These are phyloP conservation scores for Cystofilobasidium macerans DNA, from an alignment of 768 basidiomycete genomes.

Conservation along the genomic window DNA sequence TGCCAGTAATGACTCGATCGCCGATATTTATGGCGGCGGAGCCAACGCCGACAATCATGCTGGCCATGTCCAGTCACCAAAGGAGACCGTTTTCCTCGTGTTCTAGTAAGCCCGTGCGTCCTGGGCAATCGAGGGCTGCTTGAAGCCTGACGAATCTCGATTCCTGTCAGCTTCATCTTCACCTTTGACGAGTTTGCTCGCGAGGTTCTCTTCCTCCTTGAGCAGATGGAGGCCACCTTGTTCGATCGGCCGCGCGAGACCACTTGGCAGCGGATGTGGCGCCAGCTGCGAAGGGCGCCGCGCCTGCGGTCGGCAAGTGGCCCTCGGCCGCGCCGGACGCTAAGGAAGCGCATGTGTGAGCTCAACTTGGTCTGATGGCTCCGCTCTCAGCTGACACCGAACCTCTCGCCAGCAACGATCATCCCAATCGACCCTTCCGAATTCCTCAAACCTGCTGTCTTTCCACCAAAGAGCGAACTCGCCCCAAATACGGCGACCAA, in stretches of 20 bases:
- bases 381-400: background rate
- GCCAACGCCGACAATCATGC: background rate
- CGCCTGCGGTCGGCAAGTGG: background rate
- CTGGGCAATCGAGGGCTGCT: background rate
- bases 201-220: slow-evolving; percentile 68
- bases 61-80: slow-evolving; percentile 29
- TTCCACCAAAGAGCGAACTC: slow-evolving; percentile 71
- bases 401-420: slow-evolving; percentile 31
- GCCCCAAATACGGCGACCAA: slow-evolving; percentile 78
- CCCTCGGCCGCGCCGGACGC: slow-evolving; percentile 24
- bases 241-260: background rate
- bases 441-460: slow-evolving; percentile 44
- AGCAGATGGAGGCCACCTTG: slow-evolving; percentile 64
- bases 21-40: slow-evolving; percentile 19
- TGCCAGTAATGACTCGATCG: slow-evolving; percentile 16
- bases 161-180: slow-evolving; percentile 71
- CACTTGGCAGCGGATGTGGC: background rate
- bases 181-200: slow-evolving; percentile 86
- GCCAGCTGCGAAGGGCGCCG: background rate
- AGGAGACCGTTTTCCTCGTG: slow-evolving; percentile 75
- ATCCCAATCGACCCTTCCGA: slow-evolving; percentile 39
- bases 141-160: background rate
- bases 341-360: slow-evolving; percentile 36
- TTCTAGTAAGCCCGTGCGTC: slow-evolving; percentile 61
- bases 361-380: background rate